These are phyloP conservation scores for Mortierella polycephala DNA, from an alignment of 371 early-diverging fungal genomes.

Conservation along the genomic window DNA sequence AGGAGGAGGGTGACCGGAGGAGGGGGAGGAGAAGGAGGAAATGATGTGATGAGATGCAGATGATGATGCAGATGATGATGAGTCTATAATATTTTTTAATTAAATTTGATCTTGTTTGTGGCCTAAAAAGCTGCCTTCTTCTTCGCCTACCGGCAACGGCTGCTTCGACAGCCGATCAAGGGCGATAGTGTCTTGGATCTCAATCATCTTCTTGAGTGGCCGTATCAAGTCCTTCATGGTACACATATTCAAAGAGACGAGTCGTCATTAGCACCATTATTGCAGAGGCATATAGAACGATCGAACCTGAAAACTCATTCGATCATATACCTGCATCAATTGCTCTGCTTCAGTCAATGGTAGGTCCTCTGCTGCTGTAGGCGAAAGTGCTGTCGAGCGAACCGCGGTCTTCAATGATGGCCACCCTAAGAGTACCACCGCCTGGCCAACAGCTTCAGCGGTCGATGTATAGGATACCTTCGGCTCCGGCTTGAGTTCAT, in stretches of 20 bases:
- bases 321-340: slow-evolving; percentile 28
- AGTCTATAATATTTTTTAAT: background rate
- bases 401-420: background rate
- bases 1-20: background rate
- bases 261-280: too few species aligned
- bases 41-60: background rate
- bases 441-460: slow-evolving; percentile 53
- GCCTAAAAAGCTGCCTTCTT: slow-evolving; percentile 14
- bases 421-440: slow-evolving; percentile 50
- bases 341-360: slow-evolving; percentile 15
- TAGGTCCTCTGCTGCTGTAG: background rate
- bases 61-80: background rate
- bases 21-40: background rate
- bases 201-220: slow-evolving; percentile 47
- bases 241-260: too few species aligned
- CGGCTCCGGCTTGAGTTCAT: slow-evolving; percentile 52
- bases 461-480: slow-evolving; percentile 49
- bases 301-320: too few species aligned
- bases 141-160: background rate
- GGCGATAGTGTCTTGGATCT: slow-evolving; percentile 37
- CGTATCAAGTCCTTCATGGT: slow-evolving; percentile 38
- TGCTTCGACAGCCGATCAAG: slow-evolving; percentile 8
- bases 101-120: too few species aligned
- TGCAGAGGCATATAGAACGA: too few species aligned
- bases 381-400: background rate